Evolutionary conservation across 768 basidiomycete species (phyloP), one percentile per base, ranked within the genome.

Genomic region (Russula ochroleuca): DNA sequence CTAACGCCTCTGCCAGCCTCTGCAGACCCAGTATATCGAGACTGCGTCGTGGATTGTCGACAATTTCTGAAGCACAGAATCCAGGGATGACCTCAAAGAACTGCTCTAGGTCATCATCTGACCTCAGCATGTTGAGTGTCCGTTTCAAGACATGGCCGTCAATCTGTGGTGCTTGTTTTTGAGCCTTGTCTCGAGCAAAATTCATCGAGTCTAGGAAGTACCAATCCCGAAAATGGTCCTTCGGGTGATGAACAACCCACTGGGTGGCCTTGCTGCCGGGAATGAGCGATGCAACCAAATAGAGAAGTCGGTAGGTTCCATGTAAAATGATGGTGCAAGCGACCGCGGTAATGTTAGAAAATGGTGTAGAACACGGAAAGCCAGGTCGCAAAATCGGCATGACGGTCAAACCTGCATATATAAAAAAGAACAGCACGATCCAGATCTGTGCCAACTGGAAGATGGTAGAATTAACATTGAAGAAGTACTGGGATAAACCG

Each of bases 11-110:
- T 28, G 21, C 47, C 6, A 49, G 11, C n/a, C 14, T 33, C 38
- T 15, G 15, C 1, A 15, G 48, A 15, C 49, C 58, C 10, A 59
- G 13, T 5, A 31, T 17, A 28, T 40, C 28, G 28, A 59, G 49
- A 31, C 19, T 28, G 19, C 8, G 13, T 28, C 25, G 58, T 9
- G 37, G 37, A 11, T 41, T 23, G 11, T 31, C 23, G 13, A 59
- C 49, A 10, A 50, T 14, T 50, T 40, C 10, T 17, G 58, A 59
- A 21, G 13, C n/a, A n/a, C 38, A 59, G 25, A 59, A 59, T n/a
- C 49, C 41, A 41, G 38, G 58, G 6, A 59, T 31, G 7, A 13
- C 19, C 5, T 50, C 31, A 11, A 59, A 51, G 38, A 59, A 50
- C 14, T n/a, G 58, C 49, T 49, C 48, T 28, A 59, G 13, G 25